These are phyloP conservation scores for Candida montana DNA, from an alignment of 805 yeast species.

Conservation along the genomic window DNA sequence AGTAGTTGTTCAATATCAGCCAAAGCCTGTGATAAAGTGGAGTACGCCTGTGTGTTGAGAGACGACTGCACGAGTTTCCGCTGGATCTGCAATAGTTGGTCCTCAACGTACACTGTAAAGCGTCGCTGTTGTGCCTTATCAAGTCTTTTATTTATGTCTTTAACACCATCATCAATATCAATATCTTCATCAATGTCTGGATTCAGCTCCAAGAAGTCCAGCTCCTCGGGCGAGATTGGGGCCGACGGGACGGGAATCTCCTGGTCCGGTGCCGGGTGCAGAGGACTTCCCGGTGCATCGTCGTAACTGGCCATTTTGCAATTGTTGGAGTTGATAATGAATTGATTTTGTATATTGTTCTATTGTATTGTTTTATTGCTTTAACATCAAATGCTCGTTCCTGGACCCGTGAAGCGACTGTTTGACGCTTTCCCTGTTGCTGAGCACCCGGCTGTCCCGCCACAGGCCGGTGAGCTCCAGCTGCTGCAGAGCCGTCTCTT, in stretches of 20 bases:
- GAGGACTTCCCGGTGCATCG: slow-evolving; percentile 22
- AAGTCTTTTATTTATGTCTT: slow-evolving; percentile 15
- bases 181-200: slow-evolving; percentile 20
- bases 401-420: slow-evolving; percentile 37
- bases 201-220: slow-evolving; percentile 23
- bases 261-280: slow-evolving; percentile 20
- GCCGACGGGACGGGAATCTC: slow-evolving; percentile 14
- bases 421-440: slow-evolving; percentile 49
- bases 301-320: slow-evolving; percentile 9
- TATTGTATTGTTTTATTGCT: too few relatives aligned
- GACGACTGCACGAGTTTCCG: slow-evolving; percentile 45
- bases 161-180: slow-evolving; percentile 12
- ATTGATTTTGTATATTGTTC: too few relatives aligned
- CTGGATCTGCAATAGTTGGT: slow-evolving; percentile 46
- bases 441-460: slow-evolving; percentile 34
- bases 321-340: too few relatives aligned
- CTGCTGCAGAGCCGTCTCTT: slow-evolving; percentile 23
- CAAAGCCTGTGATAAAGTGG: slow-evolving; percentile 30
- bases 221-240: slow-evolving; percentile 12
- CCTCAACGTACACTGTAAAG: slow-evolving; percentile 51
- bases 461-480: slow-evolving; percentile 21
- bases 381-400: slow-evolving; percentile 21
- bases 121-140: slow-evolving; percentile 45
- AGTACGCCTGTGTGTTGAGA: slow-evolving; percentile 28
- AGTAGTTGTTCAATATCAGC: slow-evolving; percentile 43